Conservation (phyloP, 805 yeast species). For the Priceomyces castillae region DNA sequence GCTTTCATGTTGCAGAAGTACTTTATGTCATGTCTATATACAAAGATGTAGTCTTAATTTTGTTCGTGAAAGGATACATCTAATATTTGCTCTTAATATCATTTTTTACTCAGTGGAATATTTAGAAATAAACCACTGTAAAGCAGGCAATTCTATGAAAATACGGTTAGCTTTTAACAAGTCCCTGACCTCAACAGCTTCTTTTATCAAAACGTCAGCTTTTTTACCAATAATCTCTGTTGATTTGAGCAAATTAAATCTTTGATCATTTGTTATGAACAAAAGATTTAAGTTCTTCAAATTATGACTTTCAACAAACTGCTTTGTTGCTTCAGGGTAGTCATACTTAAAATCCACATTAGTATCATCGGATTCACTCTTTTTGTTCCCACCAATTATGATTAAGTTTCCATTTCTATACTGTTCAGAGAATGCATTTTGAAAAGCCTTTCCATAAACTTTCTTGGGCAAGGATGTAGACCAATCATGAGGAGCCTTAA, state of each 20-base stretch:
- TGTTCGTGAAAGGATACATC: background rate
- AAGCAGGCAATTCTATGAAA: slow-evolving; percentile 68
- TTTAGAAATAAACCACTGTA: slow-evolving; percentile 53
- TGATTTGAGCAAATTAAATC: slow-evolving; percentile 60
- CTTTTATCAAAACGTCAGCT: slow-evolving; percentile 67
- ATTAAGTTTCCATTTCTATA: slow-evolving; percentile 72
- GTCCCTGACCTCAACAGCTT: slow-evolving; percentile 80
- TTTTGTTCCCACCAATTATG: slow-evolving; percentile 58
- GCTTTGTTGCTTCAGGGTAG: slow-evolving; percentile 46
- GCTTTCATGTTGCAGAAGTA: background rate
- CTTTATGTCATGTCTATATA: background rate
- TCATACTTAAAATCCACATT: slow-evolving; percentile 37
- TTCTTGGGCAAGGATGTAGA: slow-evolving; percentile 72
- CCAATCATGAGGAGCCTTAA: slow-evolving; percentile 87
- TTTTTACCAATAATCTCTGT: slow-evolving; percentile 51
- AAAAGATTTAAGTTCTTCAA: slow-evolving; percentile 54
- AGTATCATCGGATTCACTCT: slow-evolving; percentile 16
- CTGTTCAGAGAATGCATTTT: slow-evolving; percentile 77
- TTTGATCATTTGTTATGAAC: slow-evolving; percentile 62
- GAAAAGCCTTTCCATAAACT: slow-evolving; percentile 71
- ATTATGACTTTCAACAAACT: slow-evolving; percentile 48
- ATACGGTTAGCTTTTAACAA: slow-evolving; percentile 74
- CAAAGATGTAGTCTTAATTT: background rate
- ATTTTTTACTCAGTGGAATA: slow-evolving; percentile 16
- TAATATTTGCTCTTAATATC: background rate